A percentile compares a stretch with the other conserved stretches of the same genome.
Conservation (phyloP, 1,284 basidiomycete species). For the Takashimella koratensis region DNA sequence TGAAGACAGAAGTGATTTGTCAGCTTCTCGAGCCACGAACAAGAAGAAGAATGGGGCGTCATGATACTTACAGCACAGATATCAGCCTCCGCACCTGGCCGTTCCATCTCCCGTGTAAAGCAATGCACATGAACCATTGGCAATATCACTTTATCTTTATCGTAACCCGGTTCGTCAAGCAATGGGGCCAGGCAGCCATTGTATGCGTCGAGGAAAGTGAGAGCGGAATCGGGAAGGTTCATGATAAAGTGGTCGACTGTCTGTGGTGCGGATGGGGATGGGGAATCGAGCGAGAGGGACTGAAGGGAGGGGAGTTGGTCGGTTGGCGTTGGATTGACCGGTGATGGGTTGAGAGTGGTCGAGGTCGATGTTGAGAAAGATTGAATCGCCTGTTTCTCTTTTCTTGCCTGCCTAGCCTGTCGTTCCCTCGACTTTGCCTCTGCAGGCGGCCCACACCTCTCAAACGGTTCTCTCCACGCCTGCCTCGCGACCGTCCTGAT, state of each 20-base stretch:
- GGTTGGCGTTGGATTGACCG: background rate
- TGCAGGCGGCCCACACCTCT: slow-evolving; percentile 37
- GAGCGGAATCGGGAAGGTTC: slow-evolving; percentile 92
- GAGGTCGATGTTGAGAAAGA: background rate
- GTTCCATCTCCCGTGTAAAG: slow-evolving; percentile 85
- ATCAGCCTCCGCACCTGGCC: slow-evolving; percentile 63
- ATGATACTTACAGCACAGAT: slow-evolving; percentile 74
- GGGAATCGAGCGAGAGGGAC: background rate
- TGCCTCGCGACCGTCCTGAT: slow-evolving; percentile 61
- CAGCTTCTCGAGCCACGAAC: too few relatives aligned
- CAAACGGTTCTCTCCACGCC: slow-evolving; percentile 63
- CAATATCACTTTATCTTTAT: slow-evolving; percentile 52
- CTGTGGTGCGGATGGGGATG: slow-evolving; percentile 33
- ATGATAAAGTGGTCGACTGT: slow-evolving; percentile 86
- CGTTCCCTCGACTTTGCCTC: slow-evolving; percentile 21
- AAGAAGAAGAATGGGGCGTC: slow-evolving; percentile 1
- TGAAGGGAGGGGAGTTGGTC: background rate
- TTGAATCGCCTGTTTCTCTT: slow-evolving; percentile 1
- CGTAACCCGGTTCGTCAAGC: slow-evolving; percentile 19
- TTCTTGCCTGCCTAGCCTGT: slow-evolving; percentile 22
- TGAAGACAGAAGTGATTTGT: too few relatives aligned
- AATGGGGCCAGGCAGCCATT: slow-evolving; percentile 59
- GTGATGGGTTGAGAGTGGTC: background rate
- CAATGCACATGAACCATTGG: slow-evolving; percentile 95
- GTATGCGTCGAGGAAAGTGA: slow-evolving; percentile 86